These are phyloP conservation scores for Haematococcus sp. DNA, from an alignment of 139 green algal species.

Conservation along the genomic window DNA sequence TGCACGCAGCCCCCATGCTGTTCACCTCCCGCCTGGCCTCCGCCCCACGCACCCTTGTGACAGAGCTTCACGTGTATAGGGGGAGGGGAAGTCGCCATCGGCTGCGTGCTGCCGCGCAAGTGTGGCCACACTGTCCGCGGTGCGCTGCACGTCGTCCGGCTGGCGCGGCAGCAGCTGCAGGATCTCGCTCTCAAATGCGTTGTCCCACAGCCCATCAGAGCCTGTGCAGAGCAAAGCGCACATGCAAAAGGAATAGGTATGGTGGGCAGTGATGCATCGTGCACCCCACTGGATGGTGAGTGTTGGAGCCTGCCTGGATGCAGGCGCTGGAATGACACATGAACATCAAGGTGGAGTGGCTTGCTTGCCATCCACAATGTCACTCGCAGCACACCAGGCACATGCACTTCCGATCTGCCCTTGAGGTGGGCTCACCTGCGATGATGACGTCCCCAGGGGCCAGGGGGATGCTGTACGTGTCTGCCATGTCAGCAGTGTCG, in stretches of 20 bases:
- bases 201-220: constrained; percentile 76
- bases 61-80: constrained; percentile 72
- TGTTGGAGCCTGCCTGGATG: too few species aligned
- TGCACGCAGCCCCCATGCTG: too few species aligned
- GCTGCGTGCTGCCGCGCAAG: constrained; percentile 37
- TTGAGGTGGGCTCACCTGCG: constrained; percentile 34
- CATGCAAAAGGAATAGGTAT: too few species aligned
- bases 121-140: constrained; percentile 31
- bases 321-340: too few species aligned
- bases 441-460: constrained; percentile 64
- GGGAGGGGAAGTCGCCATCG: constrained; percentile 65
- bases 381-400: too few species aligned
- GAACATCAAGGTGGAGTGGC: too few species aligned
- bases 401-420: too few species aligned
- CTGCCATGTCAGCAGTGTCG: constrained; percentile 66
- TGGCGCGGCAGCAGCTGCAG: constrained; percentile 33
- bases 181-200: constrained; percentile 46
- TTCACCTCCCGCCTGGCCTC: too few species aligned
- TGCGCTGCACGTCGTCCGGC: constrained; percentile 19
- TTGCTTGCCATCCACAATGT: too few species aligned
- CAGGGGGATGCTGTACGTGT: constrained; percentile 48
- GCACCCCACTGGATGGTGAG: too few species aligned
- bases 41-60: constrained; percentile 56
- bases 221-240: too few species aligned
- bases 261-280: too few species aligned